Evolutionary conservation across 1,139 yeast genomes (phyloP), one percentile per base, ranked within the genome.

Genomic region (Candida sanyaensis): DNA sequence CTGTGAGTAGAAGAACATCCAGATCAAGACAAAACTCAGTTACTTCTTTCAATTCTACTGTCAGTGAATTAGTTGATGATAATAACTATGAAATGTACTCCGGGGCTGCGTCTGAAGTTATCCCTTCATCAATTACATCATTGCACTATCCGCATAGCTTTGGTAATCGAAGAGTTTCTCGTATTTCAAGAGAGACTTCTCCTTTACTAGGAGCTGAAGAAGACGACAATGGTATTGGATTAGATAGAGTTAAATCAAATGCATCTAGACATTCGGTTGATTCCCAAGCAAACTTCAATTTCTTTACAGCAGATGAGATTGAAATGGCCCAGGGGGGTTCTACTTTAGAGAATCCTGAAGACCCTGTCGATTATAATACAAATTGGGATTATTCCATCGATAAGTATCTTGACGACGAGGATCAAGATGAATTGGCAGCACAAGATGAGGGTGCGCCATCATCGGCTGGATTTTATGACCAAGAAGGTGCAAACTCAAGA

Each of bases 321-420:
- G 92, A 87, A 59, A 74, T 77, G 50, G 97, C 98, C 1, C 95
- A 88, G 46, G 97, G 97, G 42, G 81, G 95, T 1, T 87, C 96
- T 1, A 88, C 95, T 1, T 69, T 87, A 56, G 91, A 87, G 48
- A 79, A 81, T 55, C 75, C 73, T 2, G 75, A 73, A 41, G 79
- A 73, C 46, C 76, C 76, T 3, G 78, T 81, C 11, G 86, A 82
- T 58, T 83, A 83, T 58, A 86, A 86, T 60, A 84, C 89, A 23
- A 76, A 82, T 55, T 86, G 95, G 93, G 88, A 75, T 50, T 75
- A 73, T 55, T 68, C 74, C 1, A 63, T 67, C 6, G 77, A 83
- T 47, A 76, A 80, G 28, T 80, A 72, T 54, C 84, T 74, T 39
- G 76, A 54, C 54, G 66, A 45, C 7, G 54, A 46, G 7, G 54